A percentile compares a stretch with the other conserved stretches of the same genome.
Conservation (phyloP, 352 stramenopile species). For the Globisporangium nagaii region DNA sequence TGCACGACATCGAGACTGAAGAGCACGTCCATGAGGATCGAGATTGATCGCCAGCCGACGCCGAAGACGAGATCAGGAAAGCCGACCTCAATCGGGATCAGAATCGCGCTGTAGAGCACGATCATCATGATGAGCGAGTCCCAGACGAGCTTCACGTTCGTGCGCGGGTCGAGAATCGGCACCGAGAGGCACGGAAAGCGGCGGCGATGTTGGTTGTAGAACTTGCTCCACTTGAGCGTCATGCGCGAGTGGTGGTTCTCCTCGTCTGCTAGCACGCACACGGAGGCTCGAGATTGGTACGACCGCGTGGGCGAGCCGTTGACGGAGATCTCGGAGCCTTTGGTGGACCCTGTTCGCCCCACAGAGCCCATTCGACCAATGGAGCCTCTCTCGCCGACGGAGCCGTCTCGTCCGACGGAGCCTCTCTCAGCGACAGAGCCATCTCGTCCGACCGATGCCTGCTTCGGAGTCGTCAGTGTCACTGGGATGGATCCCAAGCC, state of each 20-base stretch:
- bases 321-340: not conserved
- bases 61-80: conserved; percentile 56
- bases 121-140: conserved; percentile 67
- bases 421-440: not conserved
- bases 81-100: conserved; percentile 64
- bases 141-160: conserved; percentile 53
- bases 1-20: conserved; percentile 66
- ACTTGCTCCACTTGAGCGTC: conserved; percentile 26
- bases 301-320: conserved; percentile 4
- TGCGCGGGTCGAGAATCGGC: conserved; percentile 50
- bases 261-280: conserved; percentile 23
- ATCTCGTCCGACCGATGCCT: not conserved
- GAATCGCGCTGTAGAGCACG: conserved; percentile 67
- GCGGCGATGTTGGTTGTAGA: conserved; percentile 33
- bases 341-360: not conserved
- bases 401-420: not conserved
- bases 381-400: not conserved
- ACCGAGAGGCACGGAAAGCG: conserved; percentile 23
- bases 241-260: conserved; percentile 19
- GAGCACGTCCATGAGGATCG: conserved; percentile 34
- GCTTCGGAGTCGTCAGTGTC: not conserved
- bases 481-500: conserved; percentile 2
- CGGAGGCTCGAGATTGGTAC: conserved; percentile 16
- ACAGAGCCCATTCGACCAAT: not conserved
- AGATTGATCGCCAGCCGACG: conserved; percentile 18